Evolutionary conservation across 2,329 filamentous ascomycete species (phyloP), one percentile per base, ranked within the genome.

Genomic region (Nothopassalora personata): DNA sequence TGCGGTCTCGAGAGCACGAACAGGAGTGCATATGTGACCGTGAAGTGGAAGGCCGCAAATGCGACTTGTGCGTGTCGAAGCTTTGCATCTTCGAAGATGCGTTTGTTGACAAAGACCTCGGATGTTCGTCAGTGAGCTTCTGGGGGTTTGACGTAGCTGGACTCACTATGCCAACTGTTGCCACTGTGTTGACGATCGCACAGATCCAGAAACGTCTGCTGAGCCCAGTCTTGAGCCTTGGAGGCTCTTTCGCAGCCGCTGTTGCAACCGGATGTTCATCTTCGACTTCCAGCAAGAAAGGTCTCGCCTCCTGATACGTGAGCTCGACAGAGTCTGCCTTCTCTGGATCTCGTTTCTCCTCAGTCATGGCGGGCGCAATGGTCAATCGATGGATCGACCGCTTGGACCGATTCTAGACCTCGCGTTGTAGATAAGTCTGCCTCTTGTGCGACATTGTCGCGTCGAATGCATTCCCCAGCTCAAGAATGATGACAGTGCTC

Each of bases 31-130:
- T 80, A 86, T 28, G 86, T 89, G 68, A 87, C 76, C 68, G 83
- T 76, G 74, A 89, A 89, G 74, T 89, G 86, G 73, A 88, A 87
- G 56, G 83, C 78, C 52, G 86, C 86, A 67, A 89, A 89, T 36
- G 82, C 81, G 53, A 87, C 80, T 72, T 88, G 86, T 60, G 79
- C 81, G 31, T 84, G 77, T 68, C 83, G 84, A 68, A 86, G 78
- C 13, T 79, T 80, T 15, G 81, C 81, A 61, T 86, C 82, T 27
- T 81, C 82, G 75, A 88, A 88, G 71, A 89, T 86, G 62, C 81
- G 81, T 73, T 88, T 88, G 75, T 88, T 88, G 46, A 83, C 85
- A 70, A 88, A 88, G 68, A 89, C 83, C 84, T 86, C 57, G 7
- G 19, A 43, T 49, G 19, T 5, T 18, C 13, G 23, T 46, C 47